phyloP scores from a whole-genome alignment of 495 filamentous ascomycete genomes.

The Trichoderma asperelloides region DNA sequence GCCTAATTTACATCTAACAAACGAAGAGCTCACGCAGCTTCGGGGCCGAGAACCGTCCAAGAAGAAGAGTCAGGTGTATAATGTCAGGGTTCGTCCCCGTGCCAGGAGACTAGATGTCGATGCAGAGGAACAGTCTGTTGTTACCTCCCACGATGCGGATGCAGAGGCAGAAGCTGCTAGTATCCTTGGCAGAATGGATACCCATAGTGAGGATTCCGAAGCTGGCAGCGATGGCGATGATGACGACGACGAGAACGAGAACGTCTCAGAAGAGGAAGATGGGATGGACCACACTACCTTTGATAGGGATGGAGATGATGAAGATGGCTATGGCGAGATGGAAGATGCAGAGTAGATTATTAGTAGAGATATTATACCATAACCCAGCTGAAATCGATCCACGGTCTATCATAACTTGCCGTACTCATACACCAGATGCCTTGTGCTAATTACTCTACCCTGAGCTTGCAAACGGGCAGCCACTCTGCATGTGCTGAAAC shows the following conservation, averaged over 20 bases:
- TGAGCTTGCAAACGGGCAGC: too few relatives aligned
- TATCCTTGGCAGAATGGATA: background rate
- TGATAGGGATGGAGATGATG: slow-evolving; percentile 7
- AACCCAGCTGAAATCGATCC: too few relatives aligned
- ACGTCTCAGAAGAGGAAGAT: slow-evolving; percentile 14
- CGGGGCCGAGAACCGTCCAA: slow-evolving; percentile 19
- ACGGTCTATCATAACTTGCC: too few relatives aligned
- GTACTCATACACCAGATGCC: too few relatives aligned
- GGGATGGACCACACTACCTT: background rate
- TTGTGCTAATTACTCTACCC: too few relatives aligned
- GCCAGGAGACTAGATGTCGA: slow-evolving; percentile 10
- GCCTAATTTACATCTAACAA: slow-evolving; percentile 43
- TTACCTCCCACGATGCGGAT: slow-evolving; percentile 10
- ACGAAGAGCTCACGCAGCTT: slow-evolving; percentile 28
- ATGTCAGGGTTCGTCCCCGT: slow-evolving; percentile 6
- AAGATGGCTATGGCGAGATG: slow-evolving; percentile 3
- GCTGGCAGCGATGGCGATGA: slow-evolving; percentile 15
- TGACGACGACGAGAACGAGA: slow-evolving; percentile 14
- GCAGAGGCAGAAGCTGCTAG: slow-evolving; percentile 14
- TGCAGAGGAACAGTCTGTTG: slow-evolving; percentile 6
- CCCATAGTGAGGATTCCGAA: background rate
- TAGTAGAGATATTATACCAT: background rate
- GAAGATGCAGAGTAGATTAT: background rate
- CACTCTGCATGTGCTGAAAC: too few relatives aligned
- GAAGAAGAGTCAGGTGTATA: slow-evolving; percentile 15